These are phyloP conservation scores for Aspergillus baeticus DNA, from an alignment of 495 filamentous ascomycete genomes.

Conservation along the genomic window DNA sequence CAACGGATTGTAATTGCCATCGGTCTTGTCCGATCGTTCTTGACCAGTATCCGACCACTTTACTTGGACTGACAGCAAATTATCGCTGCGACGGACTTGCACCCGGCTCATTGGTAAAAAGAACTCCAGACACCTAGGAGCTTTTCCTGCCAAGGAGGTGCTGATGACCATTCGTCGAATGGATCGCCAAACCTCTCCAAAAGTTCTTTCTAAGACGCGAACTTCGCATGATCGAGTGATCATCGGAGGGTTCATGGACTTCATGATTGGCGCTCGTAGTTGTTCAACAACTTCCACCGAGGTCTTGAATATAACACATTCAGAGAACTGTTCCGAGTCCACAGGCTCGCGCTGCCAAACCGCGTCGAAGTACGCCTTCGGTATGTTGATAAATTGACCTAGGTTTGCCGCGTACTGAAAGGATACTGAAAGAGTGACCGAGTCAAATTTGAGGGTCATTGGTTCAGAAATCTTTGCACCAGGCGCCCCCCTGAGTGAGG, in stretches of 20 bases:
- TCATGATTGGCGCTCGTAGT: constrained; percentile 33
- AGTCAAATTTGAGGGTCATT: constrained; percentile 32
- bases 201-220: constrained; percentile 39
- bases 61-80: constrained; percentile 30
- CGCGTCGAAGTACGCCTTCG: constrained; percentile 37
- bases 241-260: constrained; percentile 31
- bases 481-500: constrained; percentile 17
- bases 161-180: constrained; percentile 41
- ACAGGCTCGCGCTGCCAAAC: constrained; percentile 37
- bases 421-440: constrained; percentile 28
- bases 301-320: constrained; percentile 34
- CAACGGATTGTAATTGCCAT: constrained; percentile 36
- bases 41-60: constrained; percentile 47
- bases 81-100: constrained; percentile 30
- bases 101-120: constrained; percentile 41
- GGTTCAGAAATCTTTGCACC: constrained; percentile 27
- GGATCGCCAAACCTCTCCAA: constrained; percentile 38
- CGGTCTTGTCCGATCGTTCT: constrained; percentile 28
- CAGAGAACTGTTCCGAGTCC: constrained; percentile 33
- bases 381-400: constrained; percentile 33
- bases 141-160: constrained; percentile 35
- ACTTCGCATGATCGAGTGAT: constrained; percentile 36
- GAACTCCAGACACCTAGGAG: constrained; percentile 33
- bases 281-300: constrained; percentile 37
- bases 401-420: constrained; percentile 36